Evolutionary conservation across 106 monocot genomes (phyloP).

Genomic region (Platanthera zijinensis): DNA sequence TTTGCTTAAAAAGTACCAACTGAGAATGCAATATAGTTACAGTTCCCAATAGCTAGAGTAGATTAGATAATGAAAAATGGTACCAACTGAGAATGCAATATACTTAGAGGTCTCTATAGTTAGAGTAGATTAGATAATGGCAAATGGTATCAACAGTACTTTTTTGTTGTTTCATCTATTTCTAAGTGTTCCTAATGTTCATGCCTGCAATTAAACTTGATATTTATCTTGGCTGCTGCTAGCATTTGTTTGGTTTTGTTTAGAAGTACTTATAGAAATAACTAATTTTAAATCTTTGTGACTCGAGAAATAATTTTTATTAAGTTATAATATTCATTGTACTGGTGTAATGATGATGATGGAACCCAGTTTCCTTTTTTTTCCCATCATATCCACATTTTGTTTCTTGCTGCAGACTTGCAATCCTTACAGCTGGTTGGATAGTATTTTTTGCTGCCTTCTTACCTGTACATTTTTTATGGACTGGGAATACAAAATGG

Average conservation of each 20-base stretch:
- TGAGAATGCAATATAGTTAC: neutral
- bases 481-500: conserved; percentile 46
- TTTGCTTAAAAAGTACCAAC: neutral
- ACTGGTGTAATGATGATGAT: neutral
- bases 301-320: neutral
- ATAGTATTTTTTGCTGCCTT: conserved; percentile 73
- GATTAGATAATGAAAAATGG: neutral
- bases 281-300: neutral
- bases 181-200: too few relatives aligned
- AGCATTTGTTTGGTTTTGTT: neutral
- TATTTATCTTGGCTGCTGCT: neutral
- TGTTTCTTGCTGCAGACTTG: conserved; percentile 39
- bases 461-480: conserved; percentile 69
- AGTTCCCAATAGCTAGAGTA: neutral
- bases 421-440: conserved; percentile 63
- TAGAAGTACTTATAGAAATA: neutral
- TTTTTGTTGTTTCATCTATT: too few relatives aligned
- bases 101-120: neutral
- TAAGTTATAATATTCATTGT: neutral
- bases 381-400: conserved; percentile 10
- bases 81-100: neutral
- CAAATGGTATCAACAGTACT: too few relatives aligned
- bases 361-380: neutral
- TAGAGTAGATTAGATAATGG: too few relatives aligned
- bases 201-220: neutral